These are phyloP conservation scores for Trichosporon asahii DNA, from an alignment of 1,284 basidiomycete species.

Conservation along the genomic window DNA sequence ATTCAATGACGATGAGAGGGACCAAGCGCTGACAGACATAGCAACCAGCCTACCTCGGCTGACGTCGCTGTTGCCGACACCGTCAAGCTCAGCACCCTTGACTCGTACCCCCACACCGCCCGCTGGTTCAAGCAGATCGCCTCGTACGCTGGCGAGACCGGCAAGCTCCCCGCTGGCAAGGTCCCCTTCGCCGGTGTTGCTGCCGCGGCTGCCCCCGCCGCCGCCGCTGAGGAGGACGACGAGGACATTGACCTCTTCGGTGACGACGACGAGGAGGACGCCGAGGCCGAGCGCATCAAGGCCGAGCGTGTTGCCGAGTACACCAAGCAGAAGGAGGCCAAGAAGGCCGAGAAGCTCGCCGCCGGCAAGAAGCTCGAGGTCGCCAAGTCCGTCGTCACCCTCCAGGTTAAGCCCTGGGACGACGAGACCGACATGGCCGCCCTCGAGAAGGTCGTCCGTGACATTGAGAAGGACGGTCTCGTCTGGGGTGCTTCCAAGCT, in stretches of 20 bases:
- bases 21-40: constrained; percentile 48
- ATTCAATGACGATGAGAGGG: constrained; percentile 13
- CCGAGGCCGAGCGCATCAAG: constrained; percentile 91
- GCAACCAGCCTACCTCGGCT: constrained; percentile 91
- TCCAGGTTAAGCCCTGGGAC: constrained; percentile 99
- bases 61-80: constrained; percentile 92
- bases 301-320: constrained; percentile 92
- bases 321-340: constrained; percentile 86
- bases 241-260: constrained; percentile 92
- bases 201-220: constrained; percentile 49
- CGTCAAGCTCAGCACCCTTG: constrained; percentile 18
- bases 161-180: constrained; percentile 76
- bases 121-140: constrained; percentile 95
- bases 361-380: constrained; percentile 61
- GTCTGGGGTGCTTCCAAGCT: constrained; percentile 85
- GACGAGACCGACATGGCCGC: constrained; percentile 95
- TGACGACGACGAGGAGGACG: constrained; percentile 72
- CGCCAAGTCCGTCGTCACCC: constrained; percentile 78
- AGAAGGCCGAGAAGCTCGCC: constrained; percentile 60
- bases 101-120: constrained; percentile 63
- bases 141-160: constrained; percentile 76
- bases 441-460: constrained; percentile 78
- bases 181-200: constrained; percentile 72
- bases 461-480: constrained; percentile 85
- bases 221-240: constrained; percentile 63